Base-by-base conservation (phyloP, 495 filamentous ascomycete genomes). In the Xylaria grammica region DNA sequence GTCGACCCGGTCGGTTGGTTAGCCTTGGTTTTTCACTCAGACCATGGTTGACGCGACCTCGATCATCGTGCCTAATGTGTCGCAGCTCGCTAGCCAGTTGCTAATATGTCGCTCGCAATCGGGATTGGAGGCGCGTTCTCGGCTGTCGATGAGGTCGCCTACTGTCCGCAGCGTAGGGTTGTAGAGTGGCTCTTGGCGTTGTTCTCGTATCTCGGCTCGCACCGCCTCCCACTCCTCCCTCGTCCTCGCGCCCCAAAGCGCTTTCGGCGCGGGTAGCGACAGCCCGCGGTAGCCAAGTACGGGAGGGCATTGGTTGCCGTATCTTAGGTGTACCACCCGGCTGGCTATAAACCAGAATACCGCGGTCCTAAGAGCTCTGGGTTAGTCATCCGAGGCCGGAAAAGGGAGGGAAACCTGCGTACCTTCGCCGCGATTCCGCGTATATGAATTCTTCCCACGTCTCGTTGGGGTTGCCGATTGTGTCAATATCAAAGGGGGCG, bases 51-150 rank as follows among this genome's bases (percentile, higher is more conserved):
- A 68, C 6, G 70, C 70, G 8, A 70, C 19, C 36, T 63, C 46
- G 6, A 72, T 51, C 24, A 70, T 26, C 27, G 68, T 13, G 17
- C 70, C 70, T 0, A 72, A 15, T 46, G 68, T 72, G 44, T 70
- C 70, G 49, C 65, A 68, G 57, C 19, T 64, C 9, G 70, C 65
- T 36, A 70, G 61, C 70, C 70, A 72, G 45, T 62, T 70, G n/a
- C 65, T 64, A 15, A 72, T 24, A n/a, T 70, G 40, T 10, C 46
- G 59, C 13, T 27, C 51, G 11, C 40, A 54, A 9, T 68, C 52
- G 1, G 68, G 65, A 45, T 56, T 38, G 22, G 60, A 61, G 26
- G 60, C 50, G 19, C 40, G 38, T 17, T 30, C 57, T 2, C 70
- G 65, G 19, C 60, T 64, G 15, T 66, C 65, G 30, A 72, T 60